A percentile compares a stretch with the other conserved stretches of the same genome.
These are phyloP conservation scores for Berberis vulgaris DNA, from an alignment of 164 flowering plant species.

Conservation along the genomic window DNA sequence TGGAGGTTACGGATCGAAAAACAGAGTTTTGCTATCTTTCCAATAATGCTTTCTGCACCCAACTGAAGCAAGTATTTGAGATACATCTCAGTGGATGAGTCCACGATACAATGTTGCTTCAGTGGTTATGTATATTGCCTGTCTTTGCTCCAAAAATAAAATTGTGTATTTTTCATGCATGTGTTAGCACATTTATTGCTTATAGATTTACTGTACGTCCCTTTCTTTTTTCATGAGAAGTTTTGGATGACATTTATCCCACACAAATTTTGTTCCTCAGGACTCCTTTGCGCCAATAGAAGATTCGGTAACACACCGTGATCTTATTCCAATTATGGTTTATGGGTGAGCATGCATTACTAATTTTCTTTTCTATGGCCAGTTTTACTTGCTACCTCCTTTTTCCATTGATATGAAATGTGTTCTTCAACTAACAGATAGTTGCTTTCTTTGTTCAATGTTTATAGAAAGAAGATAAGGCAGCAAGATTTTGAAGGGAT, in stretches of 20 bases:
- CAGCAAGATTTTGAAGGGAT: conserved; percentile 75
- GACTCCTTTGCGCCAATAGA: conserved; percentile 69
- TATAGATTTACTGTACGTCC: not conserved
- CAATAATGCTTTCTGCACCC: too few relatives aligned
- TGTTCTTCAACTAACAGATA: conserved; percentile 37
- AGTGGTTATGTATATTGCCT: not conserved
- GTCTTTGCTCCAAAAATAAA: not conserved
- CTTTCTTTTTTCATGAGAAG: not conserved
- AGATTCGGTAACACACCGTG: conserved; percentile 43
- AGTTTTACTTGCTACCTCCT: not conserved
- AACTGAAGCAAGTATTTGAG: too few relatives aligned
- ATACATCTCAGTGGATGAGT: too few relatives aligned
- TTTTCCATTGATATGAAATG: not conserved
- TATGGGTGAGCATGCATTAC: conserved; percentile 55
- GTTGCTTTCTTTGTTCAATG: conserved; percentile 26
- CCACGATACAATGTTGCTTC: too few relatives aligned
- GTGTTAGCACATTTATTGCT: not conserved
- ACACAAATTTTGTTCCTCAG: conserved; percentile 18
- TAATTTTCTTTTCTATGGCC: not conserved
- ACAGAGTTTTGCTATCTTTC: too few relatives aligned
- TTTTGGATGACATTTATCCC: not conserved
- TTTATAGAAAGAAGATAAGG: conserved; percentile 40
- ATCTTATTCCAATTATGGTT: conserved; percentile 81
- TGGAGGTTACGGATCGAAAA: too few relatives aligned
- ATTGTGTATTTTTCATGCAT: not conserved